phyloP scores from a whole-genome alignment of 1,284 basidiomycete species.

The Fomitopsis schrenkii region DNA sequence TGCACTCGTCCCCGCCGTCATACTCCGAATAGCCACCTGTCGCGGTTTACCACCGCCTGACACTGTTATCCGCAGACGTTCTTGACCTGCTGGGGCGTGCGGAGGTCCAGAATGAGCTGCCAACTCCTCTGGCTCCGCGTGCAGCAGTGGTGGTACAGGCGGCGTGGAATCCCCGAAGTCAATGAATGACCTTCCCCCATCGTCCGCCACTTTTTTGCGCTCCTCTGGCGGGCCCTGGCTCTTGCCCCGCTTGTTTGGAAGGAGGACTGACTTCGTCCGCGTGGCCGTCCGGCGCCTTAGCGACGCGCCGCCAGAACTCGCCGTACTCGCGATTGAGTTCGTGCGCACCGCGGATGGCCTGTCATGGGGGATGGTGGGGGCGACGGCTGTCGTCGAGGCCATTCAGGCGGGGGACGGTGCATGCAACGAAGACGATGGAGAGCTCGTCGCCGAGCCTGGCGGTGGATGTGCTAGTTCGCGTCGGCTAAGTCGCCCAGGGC shows the following conservation, averaged over 20 bases:
- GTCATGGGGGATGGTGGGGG: constrained; percentile 11
- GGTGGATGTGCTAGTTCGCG: not conserved
- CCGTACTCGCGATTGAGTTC: constrained; percentile 38
- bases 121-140: constrained; percentile 19
- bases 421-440: constrained; percentile 19
- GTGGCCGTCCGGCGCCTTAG: constrained; percentile 31
- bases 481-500: not conserved
- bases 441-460: constrained; percentile 2
- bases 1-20: constrained; percentile 7
- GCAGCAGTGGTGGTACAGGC: constrained; percentile 16
- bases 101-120: not conserved
- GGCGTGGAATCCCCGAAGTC: constrained; percentile 15
- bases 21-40: not conserved
- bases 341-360: constrained; percentile 30
- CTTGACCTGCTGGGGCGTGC: not conserved
- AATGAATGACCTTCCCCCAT: constrained; percentile 9
- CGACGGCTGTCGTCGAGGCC: constrained; percentile 24
- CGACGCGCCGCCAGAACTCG: constrained; percentile 30
- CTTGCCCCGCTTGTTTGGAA: constrained; percentile 14
- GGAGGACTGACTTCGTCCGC: constrained; percentile 24
- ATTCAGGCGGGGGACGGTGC: constrained; percentile 25
- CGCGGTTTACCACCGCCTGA: constrained; percentile 5
- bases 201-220: constrained; percentile 12
- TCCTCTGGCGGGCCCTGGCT: constrained; percentile 15
- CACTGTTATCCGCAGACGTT: not conserved